A percentile compares a stretch with the other conserved stretches of the same genome.
These are phyloP conservation scores for Penicillium palitans DNA, from an alignment of 2,329 filamentous ascomycete species.

Conservation along the genomic window DNA sequence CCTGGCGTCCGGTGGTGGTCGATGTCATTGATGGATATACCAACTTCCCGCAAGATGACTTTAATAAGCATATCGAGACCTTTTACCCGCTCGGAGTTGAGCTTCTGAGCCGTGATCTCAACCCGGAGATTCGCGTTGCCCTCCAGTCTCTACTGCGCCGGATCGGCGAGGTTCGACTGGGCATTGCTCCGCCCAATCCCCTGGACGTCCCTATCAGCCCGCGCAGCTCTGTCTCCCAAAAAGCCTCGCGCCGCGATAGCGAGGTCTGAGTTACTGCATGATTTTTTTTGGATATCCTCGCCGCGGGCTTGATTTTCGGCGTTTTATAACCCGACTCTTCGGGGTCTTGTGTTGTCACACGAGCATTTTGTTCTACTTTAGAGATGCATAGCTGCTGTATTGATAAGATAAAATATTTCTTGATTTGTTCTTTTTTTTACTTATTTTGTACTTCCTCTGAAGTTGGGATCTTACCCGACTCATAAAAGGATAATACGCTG, in stretches of 20 bases:
- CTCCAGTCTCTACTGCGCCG: constrained; percentile 75
- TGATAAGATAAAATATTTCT: constrained; percentile 24
- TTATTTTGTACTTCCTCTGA: constrained; percentile 36
- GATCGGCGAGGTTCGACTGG: constrained; percentile 73
- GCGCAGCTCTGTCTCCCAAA: constrained; percentile 39
- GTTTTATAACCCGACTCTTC: constrained; percentile 20
- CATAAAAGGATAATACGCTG: constrained; percentile 74
- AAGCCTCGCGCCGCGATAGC: constrained; percentile 33
- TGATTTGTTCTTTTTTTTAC: constrained; percentile 2
- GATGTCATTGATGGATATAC: constrained; percentile 93
- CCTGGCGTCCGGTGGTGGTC: constrained; percentile 95
- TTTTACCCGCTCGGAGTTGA: constrained; percentile 89
- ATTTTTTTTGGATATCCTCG: constrained; percentile 37
- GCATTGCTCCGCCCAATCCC: constrained; percentile 42
- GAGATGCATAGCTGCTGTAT: constrained; percentile 29
- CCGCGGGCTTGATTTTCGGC: constrained; percentile 7
- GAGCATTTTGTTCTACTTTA: constrained; percentile 20
- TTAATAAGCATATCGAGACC: constrained; percentile 72
- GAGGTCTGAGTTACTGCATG: constrained; percentile 20
- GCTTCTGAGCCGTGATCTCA: constrained; percentile 78
- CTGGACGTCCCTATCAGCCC: constrained; percentile 34
- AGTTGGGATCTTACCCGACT: constrained; percentile 39
- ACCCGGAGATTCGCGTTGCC: constrained; percentile 72
- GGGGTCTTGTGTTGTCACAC: constrained; percentile 19
- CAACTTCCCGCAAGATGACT: constrained; percentile 76